Evolutionary conservation across 2,329 filamentous ascomycete genomes (phyloP).

Genomic region (Trichoderma gracile): DNA sequence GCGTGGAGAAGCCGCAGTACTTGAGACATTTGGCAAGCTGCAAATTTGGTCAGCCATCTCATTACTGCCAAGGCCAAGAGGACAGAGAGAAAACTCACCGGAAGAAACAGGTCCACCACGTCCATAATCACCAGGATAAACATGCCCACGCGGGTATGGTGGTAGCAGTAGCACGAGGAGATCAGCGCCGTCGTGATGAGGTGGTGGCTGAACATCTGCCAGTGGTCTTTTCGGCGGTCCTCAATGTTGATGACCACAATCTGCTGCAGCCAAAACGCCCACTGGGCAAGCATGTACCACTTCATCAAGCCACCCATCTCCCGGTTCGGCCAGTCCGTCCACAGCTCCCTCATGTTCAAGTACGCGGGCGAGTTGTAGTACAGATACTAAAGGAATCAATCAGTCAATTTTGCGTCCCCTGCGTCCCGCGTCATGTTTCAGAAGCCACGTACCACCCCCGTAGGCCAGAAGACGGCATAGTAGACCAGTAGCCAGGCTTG

Average conservation of each 20-base stretch:
- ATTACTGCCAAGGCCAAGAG: not conserved
- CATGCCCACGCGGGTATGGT: slow-evolving; percentile 83
- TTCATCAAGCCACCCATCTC: slow-evolving; percentile 76
- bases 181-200: slow-evolving; percentile 84
- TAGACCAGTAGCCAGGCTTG: slow-evolving; percentile 91
- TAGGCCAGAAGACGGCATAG: slow-evolving; percentile 75
- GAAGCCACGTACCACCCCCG: slow-evolving; percentile 71
- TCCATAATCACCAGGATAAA: slow-evolving; percentile 93
- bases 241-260: slow-evolving; percentile 94
- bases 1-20: slow-evolving; percentile 73
- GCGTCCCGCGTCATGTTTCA: not conserved
- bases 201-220: slow-evolving; percentile 95
- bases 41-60: not conserved
- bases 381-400: slow-evolving; percentile 62
- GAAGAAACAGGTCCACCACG: slow-evolving; percentile 82
- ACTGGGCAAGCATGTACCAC: slow-evolving; percentile 85
- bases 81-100: slow-evolving; percentile 55
- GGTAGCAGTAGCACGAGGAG: slow-evolving; percentile 79
- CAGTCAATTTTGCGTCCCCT: not conserved
- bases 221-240: slow-evolving; percentile 89
- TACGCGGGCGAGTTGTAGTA: slow-evolving; percentile 77
- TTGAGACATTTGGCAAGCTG: slow-evolving; percentile 91
- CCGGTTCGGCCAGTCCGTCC: slow-evolving; percentile 80
- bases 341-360: slow-evolving; percentile 74
- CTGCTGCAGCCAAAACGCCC: slow-evolving; percentile 92